Percentiles rank a stretch among this genome's conserved stretches.
phyloP scores from a whole-genome alignment of 2,329 filamentous ascomycete species.

The Fusarium clavum region DNA sequence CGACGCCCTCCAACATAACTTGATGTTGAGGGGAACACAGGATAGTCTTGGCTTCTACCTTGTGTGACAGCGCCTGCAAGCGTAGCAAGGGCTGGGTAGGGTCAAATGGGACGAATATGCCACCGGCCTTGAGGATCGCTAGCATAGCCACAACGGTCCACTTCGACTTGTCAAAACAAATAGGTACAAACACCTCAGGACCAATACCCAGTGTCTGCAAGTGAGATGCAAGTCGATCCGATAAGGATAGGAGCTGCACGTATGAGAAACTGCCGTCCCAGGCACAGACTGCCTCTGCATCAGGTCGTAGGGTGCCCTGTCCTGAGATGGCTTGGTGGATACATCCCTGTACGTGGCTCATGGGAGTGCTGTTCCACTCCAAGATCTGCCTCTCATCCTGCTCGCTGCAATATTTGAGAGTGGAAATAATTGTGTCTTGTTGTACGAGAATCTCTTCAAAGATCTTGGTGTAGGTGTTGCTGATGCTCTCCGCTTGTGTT shows the following conservation, averaged over 20 bases:
- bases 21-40: conserved; percentile 40
- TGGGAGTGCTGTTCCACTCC: conserved; percentile 27
- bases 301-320: conserved; percentile 50
- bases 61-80: conserved; percentile 23
- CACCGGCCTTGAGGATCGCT: conserved; percentile 44
- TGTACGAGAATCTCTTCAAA: conserved; percentile 56
- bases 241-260: conserved; percentile 53
- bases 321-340: conserved; percentile 58
- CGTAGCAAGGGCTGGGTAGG: conserved; percentile 38
- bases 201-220: conserved; percentile 38
- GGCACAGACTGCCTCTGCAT: conserved; percentile 54
- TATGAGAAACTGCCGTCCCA: conserved; percentile 60
- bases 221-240: conserved; percentile 51
- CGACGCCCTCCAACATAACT: conserved; percentile 20
- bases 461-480: conserved; percentile 62
- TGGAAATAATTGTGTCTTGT: conserved; percentile 54
- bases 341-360: conserved; percentile 50
- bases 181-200: conserved; percentile 44
- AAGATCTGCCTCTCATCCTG: conserved; percentile 63
- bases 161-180: conserved; percentile 49
- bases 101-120: conserved; percentile 42
- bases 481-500: conserved; percentile 58
- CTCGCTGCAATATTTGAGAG: conserved; percentile 62
- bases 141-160: conserved; percentile 47
- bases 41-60: conserved; percentile 32